Percentiles rank a stretch among this genome's conserved stretches.
These are phyloP conservation scores for Parathielavia hyrcaniae DNA, from an alignment of 495 filamentous ascomycete genomes.

Conservation along the genomic window DNA sequence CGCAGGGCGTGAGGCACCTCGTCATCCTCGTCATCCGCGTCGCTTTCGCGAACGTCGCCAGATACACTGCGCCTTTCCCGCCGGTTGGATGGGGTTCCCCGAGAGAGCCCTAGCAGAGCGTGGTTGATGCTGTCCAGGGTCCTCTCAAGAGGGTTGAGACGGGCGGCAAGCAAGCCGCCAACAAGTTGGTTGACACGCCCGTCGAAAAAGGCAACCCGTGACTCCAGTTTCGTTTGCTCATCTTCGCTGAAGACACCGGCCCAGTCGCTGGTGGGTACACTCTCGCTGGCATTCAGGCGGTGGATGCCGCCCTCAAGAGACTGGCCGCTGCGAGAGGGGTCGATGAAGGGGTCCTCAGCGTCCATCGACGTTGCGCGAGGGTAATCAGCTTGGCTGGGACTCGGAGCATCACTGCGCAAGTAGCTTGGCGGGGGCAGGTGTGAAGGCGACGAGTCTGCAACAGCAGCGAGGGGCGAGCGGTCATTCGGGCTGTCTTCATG, in stretches of 20 bases:
- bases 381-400: constrained; percentile 55
- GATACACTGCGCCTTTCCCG: constrained; percentile 53
- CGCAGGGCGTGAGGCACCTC: constrained; percentile 55
- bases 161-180: constrained; percentile 66
- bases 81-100: constrained; percentile 40
- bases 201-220: constrained; percentile 74
- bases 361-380: constrained; percentile 35
- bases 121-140: constrained; percentile 69
- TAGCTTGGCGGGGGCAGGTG: constrained; percentile 50
- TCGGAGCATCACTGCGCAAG: constrained; percentile 65
- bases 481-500: constrained; percentile 39
- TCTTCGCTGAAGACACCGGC: constrained; percentile 75
- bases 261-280: constrained; percentile 80
- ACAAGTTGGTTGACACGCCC: constrained; percentile 79
- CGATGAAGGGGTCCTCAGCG: constrained; percentile 46
- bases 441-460: constrained; percentile 47
- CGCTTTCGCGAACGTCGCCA: constrained; percentile 64
- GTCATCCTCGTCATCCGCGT: constrained; percentile 93
- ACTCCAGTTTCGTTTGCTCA: constrained; percentile 72
- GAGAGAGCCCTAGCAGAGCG: constrained; percentile 47
- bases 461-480: constrained; percentile 31
- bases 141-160: constrained; percentile 71
- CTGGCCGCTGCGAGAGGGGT: constrained; percentile 36
- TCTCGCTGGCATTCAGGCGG: constrained; percentile 57
- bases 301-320: constrained; percentile 53